Evolutionary conservation across 2,329 filamentous ascomycete genomes (phyloP), one percentile per base, ranked within the genome.

Genomic region (Neonectria neomacrospora): DNA sequence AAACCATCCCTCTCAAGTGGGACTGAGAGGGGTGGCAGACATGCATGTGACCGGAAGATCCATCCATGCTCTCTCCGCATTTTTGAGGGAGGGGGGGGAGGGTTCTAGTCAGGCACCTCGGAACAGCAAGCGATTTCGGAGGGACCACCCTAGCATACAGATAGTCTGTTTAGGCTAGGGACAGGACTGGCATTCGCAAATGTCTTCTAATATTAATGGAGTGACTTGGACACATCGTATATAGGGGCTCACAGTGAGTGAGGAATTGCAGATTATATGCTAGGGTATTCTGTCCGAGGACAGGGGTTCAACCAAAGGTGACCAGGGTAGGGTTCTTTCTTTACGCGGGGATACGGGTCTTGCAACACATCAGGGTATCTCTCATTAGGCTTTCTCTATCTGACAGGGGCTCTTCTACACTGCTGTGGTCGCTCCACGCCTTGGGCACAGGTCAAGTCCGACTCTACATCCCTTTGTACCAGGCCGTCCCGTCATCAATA

Each of bases 351-450:
- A 61, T 8, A 48, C n/a, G 42, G 22, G 37, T 30, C 30, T 26
- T 54, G 42, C 59, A 62, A 62, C 59, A 62, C 59, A 57, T 62
- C 54, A 62, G 59, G 59, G 59, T 62, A 62, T 62, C 59, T 61
- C 53, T 62, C 59, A 62, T 62, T 62, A 62, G 54, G 59, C 23
- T 51, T 61, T 53, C 53, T 62, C 59, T 62, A 62, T 62, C 59
- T 62, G 59, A 62, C 59, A 57, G 54, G 58, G 58, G 53, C 45
- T 51, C 48, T 54, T 56, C 58, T 65, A 58, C 63, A 55, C 45
- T 61, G 52, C 58, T 62, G 58, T 28, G 22, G 18, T 45, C 42
- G 32, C 61, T 58, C 56, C 65, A 55, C 54, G 30, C 61, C 45
- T 47, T 41, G n/a, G 50, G 54, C 41, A 54, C 51, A 58, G 56